phyloP scores from a whole-genome alignment of 2,329 filamentous ascomycete genomes.

The Stachybotrys echinatus region DNA sequence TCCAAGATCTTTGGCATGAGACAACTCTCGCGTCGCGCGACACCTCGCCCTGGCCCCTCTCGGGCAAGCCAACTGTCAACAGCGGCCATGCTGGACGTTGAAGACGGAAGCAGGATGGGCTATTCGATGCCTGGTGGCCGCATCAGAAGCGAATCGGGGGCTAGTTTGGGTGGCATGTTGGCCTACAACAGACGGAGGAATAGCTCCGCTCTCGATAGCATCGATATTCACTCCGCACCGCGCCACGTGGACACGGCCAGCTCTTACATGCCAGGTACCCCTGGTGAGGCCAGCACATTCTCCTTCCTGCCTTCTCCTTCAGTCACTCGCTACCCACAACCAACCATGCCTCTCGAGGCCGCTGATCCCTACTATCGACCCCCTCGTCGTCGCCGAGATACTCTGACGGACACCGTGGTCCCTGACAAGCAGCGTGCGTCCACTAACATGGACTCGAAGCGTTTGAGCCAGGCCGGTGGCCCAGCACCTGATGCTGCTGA shows the following conservation, averaged over 20 bases:
- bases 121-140: constrained; percentile 50
- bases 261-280: constrained; percentile 67
- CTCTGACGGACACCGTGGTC: constrained; percentile 34
- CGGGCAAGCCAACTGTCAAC: constrained; percentile 80
- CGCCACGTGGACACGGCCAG: constrained; percentile 55
- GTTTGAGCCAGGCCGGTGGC: constrained; percentile 28
- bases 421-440: constrained; percentile 24
- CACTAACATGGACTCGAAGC: constrained; percentile 25
- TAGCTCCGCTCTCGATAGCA: constrained; percentile 49
- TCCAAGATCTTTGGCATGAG: constrained; percentile 89
- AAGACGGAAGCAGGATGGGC: constrained; percentile 59
- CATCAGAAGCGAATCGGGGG: constrained; percentile 56
- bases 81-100: constrained; percentile 70
- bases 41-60: constrained; percentile 57
- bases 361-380: constrained; percentile 85
- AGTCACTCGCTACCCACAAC: constrained; percentile 40
- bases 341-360: constrained; percentile 41
- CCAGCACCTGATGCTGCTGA: constrained; percentile 31
- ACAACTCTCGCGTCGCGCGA: constrained; percentile 71
- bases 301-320: constrained; percentile 63
- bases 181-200: constrained; percentile 40
- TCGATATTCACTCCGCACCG: constrained; percentile 38
- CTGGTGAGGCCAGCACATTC: constrained; percentile 63
- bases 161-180: constrained; percentile 49
- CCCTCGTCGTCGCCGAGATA: constrained; percentile 65